Base-by-base conservation (phyloP, 805 yeast genomes). In the Cyberlindnera petersonii region DNA sequence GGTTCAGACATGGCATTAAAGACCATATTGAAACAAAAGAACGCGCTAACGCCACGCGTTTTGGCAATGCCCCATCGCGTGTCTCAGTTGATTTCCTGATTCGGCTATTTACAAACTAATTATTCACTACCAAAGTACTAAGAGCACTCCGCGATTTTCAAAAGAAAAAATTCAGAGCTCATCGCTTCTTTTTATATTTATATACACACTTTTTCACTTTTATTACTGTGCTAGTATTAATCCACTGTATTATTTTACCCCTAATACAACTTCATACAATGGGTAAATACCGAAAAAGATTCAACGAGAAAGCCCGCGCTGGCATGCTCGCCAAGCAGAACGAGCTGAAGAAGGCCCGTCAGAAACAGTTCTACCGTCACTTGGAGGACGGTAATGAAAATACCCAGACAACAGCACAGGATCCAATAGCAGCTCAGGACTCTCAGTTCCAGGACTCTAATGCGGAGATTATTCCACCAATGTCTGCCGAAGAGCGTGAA, bases 291-390 rank as follows among this genome's bases (percentile, higher is more conserved):
- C 73, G 93, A 49, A 75, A 76, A 60, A 63, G 95, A 45, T 83
- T 80, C 66, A 86, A 86, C 58, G 95, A 82, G 59, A 84, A 83
- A 65, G 95, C 93, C 40, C 77, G 95, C 24, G 58, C 86, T 3
- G 95, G 95, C 15, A 82, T 83, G 72, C 79, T 86, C 53, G 79
- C 87, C 21, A 86, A 82, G 68, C 85, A 82, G 58, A 77, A 81
- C 22, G 79, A 79, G 34, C 65, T 86, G 52, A 80, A 77, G 47
- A 63, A 64, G 35, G 83, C 77, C 18, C 68, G 94, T 37, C 83
- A 83, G 51, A 82, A 82, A 55, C 86, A 82, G 49, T 80, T 82
- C 56, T 55, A 64, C 21, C 64, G 82, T 27, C 73, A 72, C 31
- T 50, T 64, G 9, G 74, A 69, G 5, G 72, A 71, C 29, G 68